Evolutionary conservation across 2,329 filamentous ascomycete species (phyloP).

Genomic region (Blumeria graminis): DNA sequence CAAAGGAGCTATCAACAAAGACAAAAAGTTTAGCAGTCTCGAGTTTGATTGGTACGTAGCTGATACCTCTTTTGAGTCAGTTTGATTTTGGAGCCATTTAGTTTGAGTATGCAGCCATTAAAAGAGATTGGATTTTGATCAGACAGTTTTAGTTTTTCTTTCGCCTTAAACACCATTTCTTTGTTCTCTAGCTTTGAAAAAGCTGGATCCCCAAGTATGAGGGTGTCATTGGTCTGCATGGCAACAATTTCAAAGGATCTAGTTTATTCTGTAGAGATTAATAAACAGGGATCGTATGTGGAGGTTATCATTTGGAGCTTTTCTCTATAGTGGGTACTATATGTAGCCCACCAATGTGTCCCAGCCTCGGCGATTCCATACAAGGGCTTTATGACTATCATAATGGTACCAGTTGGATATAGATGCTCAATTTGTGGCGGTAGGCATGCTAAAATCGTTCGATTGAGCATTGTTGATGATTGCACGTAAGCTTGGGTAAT

Average conservation of each 20-base stretch:
- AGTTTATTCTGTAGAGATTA: not conserved
- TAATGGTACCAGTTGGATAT: not conserved
- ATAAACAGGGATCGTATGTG: not conserved
- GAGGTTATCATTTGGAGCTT: slow-evolving; percentile 1
- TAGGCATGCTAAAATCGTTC: not conserved
- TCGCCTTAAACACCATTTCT: not conserved
- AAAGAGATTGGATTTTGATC: not conserved
- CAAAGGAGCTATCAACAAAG: not conserved
- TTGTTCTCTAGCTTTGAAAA: not conserved
- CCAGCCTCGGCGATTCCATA: not conserved
- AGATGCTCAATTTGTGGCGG: not conserved
- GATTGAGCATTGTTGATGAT: not conserved
- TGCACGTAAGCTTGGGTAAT: not conserved
- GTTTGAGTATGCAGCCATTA: slow-evolving; percentile 1
- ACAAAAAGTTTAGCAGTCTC: not conserved
- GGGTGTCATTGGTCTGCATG: not conserved
- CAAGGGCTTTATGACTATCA: not conserved
- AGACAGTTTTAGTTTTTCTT: not conserved
- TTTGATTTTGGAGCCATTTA: not conserved
- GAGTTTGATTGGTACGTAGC: not conserved
- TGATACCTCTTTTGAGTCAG: not conserved
- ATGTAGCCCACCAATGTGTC: not conserved
- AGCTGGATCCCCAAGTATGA: not conserved
- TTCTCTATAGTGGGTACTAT: slow-evolving; percentile 1
- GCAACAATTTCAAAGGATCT: not conserved